Evolutionary conservation across 352 stramenopile genomes (phyloP).

Genomic region (Thalassiosira hispida): DNA sequence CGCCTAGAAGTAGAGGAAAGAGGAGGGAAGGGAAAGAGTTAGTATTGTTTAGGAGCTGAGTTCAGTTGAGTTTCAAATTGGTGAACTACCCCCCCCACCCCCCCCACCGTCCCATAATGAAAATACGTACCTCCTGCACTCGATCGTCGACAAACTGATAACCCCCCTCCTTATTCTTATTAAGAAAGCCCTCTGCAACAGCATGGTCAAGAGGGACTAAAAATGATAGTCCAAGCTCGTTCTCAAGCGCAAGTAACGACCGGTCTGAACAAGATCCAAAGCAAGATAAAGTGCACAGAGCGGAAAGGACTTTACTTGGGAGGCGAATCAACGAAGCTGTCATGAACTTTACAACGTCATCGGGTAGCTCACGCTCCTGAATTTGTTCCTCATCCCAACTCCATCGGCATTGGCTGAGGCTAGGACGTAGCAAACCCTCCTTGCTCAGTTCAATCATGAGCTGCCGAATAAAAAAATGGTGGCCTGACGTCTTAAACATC

Average conservation of each 20-base stretch:
- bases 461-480: conserved; percentile 19
- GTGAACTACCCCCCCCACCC: too few relatives aligned
- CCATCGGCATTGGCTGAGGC: conserved; percentile 19
- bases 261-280: conserved; percentile 23
- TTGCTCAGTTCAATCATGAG: conserved; percentile 24
- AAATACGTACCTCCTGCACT: conserved; percentile 23
- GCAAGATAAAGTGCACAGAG: conserved; percentile 30
- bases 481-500: conserved; percentile 19
- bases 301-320: conserved; percentile 6
- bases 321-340: conserved; percentile 11
- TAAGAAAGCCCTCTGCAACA: conserved; percentile 20
- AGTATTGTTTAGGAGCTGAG: too few relatives aligned
- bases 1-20: too few relatives aligned
- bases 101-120: too few relatives aligned
- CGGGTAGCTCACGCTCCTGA: conserved; percentile 12
- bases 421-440: conserved; percentile 22
- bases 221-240: conserved; percentile 4
- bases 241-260: conserved; percentile 4
- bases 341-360: conserved; percentile 35
- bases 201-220: conserved; percentile 15
- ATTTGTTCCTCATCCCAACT: conserved; percentile 39
- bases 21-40: too few relatives aligned
- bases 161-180: background rate
- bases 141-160: conserved; percentile 24
- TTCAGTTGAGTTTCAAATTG: too few relatives aligned